These are phyloP conservation scores for Piper longum DNA, from an alignment of 164 flowering plant species.

Conservation along the genomic window DNA sequence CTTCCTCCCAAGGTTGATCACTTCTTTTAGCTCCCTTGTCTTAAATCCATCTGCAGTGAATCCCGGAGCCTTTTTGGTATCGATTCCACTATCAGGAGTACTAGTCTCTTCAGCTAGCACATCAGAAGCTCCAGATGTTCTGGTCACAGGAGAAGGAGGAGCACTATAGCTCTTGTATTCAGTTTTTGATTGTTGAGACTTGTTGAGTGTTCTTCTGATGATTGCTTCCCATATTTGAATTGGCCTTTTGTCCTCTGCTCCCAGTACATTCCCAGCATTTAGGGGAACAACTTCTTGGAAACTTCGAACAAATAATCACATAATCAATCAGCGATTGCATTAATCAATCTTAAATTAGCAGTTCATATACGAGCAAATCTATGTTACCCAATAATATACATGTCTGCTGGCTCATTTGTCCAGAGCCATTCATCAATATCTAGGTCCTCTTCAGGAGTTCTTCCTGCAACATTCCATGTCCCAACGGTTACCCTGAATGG, in stretches of 20 bases:
- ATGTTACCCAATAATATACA: constrained; percentile 68
- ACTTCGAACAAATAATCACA: constrained; percentile 18
- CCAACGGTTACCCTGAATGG: constrained; percentile 58
- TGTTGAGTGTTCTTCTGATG: constrained; percentile 72
- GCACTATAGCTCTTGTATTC: constrained; percentile 67
- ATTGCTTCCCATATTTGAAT: constrained; percentile 87
- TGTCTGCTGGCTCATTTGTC: constrained; percentile 61
- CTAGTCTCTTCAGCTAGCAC: constrained; percentile 35
- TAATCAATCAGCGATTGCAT: neutral
- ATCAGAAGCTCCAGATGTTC: constrained; percentile 52
- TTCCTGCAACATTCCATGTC: constrained; percentile 97
- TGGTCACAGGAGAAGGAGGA: constrained; percentile 77
- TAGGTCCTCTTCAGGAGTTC: constrained; percentile 48
- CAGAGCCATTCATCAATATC: constrained; percentile 87
- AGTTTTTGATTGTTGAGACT: constrained; percentile 39
- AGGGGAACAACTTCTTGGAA: constrained; percentile 56
- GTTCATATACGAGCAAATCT: neutral
- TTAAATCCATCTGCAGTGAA: constrained; percentile 8
- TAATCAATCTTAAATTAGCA: neutral
- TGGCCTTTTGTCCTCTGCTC: constrained; percentile 45
- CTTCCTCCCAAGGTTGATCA: constrained; percentile 14
- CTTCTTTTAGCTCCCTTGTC: constrained; percentile 8
- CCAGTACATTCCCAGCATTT: constrained; percentile 47
- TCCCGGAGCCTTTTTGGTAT: constrained; percentile 12
- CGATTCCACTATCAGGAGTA: constrained; percentile 19